Conservation (phyloP, 495 filamentous ascomycete genomes). For the Neurospora tetraspora region DNA sequence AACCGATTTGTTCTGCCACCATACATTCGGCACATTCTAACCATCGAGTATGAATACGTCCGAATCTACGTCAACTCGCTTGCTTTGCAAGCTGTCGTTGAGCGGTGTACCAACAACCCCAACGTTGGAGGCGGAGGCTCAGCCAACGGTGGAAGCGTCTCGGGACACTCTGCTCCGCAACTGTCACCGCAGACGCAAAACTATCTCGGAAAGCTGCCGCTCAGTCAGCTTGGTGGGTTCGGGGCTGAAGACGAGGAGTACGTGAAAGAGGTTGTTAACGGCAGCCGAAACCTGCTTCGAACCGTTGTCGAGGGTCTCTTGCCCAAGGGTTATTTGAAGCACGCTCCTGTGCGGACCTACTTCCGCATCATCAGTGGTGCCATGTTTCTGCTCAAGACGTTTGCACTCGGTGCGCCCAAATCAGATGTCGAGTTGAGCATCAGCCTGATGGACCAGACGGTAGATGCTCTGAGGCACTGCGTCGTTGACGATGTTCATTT, state of each 20-base stretch:
- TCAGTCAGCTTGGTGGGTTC: conserved; percentile 46
- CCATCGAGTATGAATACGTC: conserved; percentile 86
- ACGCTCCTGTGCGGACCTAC: conserved; percentile 86
- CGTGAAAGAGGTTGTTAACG: conserved; percentile 79
- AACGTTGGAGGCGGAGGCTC: conserved; percentile 46
- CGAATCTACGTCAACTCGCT: conserved; percentile 89
- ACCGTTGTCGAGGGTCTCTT: conserved; percentile 77
- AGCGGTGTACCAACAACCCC: conserved; percentile 61
- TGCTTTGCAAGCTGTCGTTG: conserved; percentile 86
- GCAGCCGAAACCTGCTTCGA: conserved; percentile 70
- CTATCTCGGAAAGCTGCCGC: conserved; percentile 44
- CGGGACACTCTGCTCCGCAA: conserved; percentile 32
- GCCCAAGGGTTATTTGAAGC: conserved; percentile 75
- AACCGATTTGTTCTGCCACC: conserved; percentile 59
- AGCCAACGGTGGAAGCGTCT: conserved; percentile 23
- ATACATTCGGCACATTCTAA: conserved; percentile 71
- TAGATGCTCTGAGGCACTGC: conserved; percentile 69
- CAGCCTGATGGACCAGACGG: conserved; percentile 66
- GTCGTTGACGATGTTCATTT: conserved; percentile 95
- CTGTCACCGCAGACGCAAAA: conserved; percentile 49
- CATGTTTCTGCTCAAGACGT: conserved; percentile 90
- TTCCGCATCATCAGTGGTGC: conserved; percentile 90
- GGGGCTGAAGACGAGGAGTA: conserved; percentile 60
- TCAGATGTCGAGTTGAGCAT: conserved; percentile 78
- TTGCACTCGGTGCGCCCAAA: conserved; percentile 84